Evolutionary conservation across 768 basidiomycete genomes (phyloP), one percentile per base, ranked within the genome.

Genomic region (Pleurotus giganteus): DNA sequence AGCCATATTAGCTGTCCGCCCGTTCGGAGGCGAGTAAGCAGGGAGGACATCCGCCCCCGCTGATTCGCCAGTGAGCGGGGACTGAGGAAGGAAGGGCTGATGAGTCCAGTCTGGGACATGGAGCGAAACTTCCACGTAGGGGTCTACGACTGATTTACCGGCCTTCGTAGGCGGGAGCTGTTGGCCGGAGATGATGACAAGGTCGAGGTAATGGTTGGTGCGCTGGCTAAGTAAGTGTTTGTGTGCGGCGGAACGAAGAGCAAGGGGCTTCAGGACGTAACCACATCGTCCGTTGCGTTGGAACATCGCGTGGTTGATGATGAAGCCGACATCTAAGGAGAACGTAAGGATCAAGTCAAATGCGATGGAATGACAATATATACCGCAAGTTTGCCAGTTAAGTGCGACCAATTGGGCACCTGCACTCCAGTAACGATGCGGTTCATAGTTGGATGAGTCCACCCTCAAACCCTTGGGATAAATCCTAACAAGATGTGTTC

Each of bases 291-390:
- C 91, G 60, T 95, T 94, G 7, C 91, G 80, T 63, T 90, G 85
- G 69, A 99, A 99, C 92, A 98, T 95, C 13, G 95, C 92, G 54
- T 90, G 86, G 65, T 98, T 99, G 66, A 98, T 90, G 78, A 91
- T 86, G 63, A 88, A 89, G 1, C 94, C 95, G 49, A 92, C 67
- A 69, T 98, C 95, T 93, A 64, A 39, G 21, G 46, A 19, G 19
- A 34, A 47, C 39, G 47, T 11, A 7, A 17, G 37, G n/a, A 51
- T 8, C 23, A 19, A n/a, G n/a, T n/a, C n/a, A n/a, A n/a, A n/a
- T n/a, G n/a, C n/a, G n/a, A n/a, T n/a, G 37, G 27, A 23, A 75
- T 12, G 23, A 12, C 13, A 24, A 24, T 84, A 46, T n/a, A n/a
- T 63, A 94, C 93, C 94, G 61, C 85, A 87, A 0, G 95, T 98